phyloP scores from a whole-genome alignment of 306 rosid genomes.

The Rubus idaeus region DNA sequence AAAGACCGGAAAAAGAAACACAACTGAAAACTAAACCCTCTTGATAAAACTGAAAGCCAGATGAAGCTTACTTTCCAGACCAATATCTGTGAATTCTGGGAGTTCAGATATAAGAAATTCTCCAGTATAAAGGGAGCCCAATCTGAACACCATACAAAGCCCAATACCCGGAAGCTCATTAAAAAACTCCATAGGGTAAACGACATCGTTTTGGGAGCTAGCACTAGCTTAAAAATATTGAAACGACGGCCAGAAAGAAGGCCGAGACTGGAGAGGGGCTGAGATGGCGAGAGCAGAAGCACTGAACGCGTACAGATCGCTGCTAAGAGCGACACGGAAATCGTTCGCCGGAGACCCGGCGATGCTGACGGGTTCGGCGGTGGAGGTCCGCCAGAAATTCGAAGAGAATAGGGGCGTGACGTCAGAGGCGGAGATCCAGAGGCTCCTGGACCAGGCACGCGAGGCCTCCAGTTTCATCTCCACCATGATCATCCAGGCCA shows the following conservation, averaged over 20 bases:
- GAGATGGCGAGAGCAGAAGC: slow-evolving; percentile 64
- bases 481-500: slow-evolving; percentile 86
- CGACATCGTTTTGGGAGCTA: slow-evolving; percentile 19
- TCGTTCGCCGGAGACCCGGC: slow-evolving; percentile 69
- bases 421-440: slow-evolving; percentile 70
- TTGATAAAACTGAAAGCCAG: not conserved
- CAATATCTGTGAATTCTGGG: no score
- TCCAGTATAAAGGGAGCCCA: no score
- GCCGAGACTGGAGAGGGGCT: not conserved
- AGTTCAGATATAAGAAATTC: no score
- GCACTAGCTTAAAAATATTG: not conserved
- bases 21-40: not conserved
- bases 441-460: slow-evolving; percentile 63
- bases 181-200: not conserved
- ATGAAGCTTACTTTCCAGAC: not conserved
- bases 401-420: slow-evolving; percentile 60
- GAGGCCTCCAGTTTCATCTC: slow-evolving; percentile 83
- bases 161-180: not conserved
- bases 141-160: no score
- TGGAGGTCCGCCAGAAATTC: slow-evolving; percentile 72
- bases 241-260: not conserved
- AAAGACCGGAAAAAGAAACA: not conserved
- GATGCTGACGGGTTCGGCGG: slow-evolving; percentile 69
- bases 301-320: slow-evolving; percentile 68
- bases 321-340: slow-evolving; percentile 72